Base-by-base conservation (phyloP, 2,329 filamentous ascomycete genomes). In the Aspergillus quadrilineatus region DNA sequence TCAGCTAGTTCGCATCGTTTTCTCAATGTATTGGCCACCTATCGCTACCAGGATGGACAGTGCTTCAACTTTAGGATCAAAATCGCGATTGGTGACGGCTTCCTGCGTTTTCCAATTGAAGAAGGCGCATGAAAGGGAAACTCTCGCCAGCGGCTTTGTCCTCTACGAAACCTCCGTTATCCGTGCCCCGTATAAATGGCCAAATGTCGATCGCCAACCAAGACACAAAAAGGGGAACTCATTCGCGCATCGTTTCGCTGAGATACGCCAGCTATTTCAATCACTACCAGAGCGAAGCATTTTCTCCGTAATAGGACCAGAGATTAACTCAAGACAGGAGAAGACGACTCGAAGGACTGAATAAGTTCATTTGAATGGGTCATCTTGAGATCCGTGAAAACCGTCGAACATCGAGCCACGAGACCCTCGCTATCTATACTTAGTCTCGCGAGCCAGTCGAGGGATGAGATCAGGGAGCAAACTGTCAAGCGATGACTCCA, bases 141-240 rank as follows among this genome's bases (percentile, higher is more conserved):
- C 22, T 22, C 22, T 22, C 22, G 22, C 32, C 47, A 34, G 10
- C 30, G 30, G 30, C 30, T 10, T 10, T 8, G 10, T 7, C 10
- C 30, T 34, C 30, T 34, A 10, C 7, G 10, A 34, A 34, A 10
- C 6, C 30, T 34, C 5, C 30, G 30, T 22, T 22, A 22, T 8
- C 30, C 30, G 30, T 22, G 3, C 22, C 22, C 32, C 32, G 32
- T 8, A 34, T 34, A 7, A 14, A 37, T 37, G 8, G 50, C 45
- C 42, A 39, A 17, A 30, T 53, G 42, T 34, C 34, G 50, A 46
- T 53, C 50, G 50, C 42, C 30, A 12, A 39, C 50, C 32, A 53
- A 39, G 50, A 22, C 22, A 39, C 50, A 10, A 41, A 53, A 53
- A 53, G 32, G 50, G 50, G 14, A 53, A 53, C n/a, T 45, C 8